phyloP scores from a whole-genome alignment of 768 basidiomycete species.

The Goffeauzyma gilvescens region DNA sequence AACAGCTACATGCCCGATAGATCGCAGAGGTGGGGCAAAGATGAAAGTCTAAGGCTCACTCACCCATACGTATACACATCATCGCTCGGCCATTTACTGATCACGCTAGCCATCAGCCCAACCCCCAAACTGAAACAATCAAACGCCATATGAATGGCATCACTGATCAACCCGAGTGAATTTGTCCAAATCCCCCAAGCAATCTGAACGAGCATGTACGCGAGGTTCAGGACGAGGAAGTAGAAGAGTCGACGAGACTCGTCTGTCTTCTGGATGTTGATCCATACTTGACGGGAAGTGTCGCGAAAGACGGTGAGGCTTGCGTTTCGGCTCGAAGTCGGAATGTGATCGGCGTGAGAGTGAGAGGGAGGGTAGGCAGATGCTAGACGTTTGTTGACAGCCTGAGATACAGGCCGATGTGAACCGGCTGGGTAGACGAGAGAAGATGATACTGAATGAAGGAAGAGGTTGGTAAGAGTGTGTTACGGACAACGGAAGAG shows the following conservation, averaged over 20 bases:
- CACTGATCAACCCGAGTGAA: slow-evolving; percentile 83
- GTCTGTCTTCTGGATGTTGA: slow-evolving; percentile 72
- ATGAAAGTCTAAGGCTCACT: slow-evolving; percentile 22
- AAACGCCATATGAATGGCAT: slow-evolving; percentile 99
- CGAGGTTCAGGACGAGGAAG: slow-evolving; percentile 81
- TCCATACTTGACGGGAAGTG: slow-evolving; percentile 43
- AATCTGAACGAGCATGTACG: slow-evolving; percentile 95
- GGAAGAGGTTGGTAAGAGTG: too few relatives aligned
- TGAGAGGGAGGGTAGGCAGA: not conserved
- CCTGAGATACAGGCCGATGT: not conserved
- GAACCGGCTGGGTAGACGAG: not conserved
- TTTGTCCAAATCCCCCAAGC: slow-evolving; percentile 79
- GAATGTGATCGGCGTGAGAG: not conserved
- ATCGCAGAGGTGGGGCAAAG: too few relatives aligned
- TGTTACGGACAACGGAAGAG: too few relatives aligned
- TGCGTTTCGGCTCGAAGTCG: not conserved
- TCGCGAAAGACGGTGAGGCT: slow-evolving; percentile 19
- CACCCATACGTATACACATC: slow-evolving; percentile 88
- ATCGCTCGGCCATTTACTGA: slow-evolving; percentile 95
- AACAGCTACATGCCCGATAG: not conserved
- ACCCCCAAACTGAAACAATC: slow-evolving; percentile 95
- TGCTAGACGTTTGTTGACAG: not conserved
- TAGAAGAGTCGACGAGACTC: slow-evolving; percentile 93
- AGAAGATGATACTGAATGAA: too few relatives aligned
- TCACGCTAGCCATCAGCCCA: slow-evolving; percentile 84